These are phyloP conservation scores for Miscanthus lutarioriparius DNA, from an alignment of 176 grass and related monocot genomes.

Conservation along the genomic window DNA sequence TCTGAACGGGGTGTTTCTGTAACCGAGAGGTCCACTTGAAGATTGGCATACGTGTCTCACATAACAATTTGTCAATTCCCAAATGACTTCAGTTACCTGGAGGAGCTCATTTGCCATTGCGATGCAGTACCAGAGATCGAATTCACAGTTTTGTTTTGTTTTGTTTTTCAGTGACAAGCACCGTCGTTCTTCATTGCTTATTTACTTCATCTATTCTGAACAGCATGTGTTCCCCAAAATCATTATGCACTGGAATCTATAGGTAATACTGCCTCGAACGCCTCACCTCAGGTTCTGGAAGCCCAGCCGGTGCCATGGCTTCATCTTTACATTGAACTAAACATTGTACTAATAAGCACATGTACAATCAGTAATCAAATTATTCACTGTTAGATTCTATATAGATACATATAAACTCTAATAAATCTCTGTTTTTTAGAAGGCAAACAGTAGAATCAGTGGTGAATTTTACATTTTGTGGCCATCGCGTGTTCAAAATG, in stretches of 20 bases:
- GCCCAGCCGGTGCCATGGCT: neutral
- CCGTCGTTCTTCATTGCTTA: neutral
- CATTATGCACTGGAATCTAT: neutral
- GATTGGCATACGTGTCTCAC: neutral
- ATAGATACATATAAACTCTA: no score
- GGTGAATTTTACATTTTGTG: neutral
- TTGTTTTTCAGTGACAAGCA: neutral
- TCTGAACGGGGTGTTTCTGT: neutral
- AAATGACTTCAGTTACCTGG: neutral
- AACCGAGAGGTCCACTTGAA: neutral
- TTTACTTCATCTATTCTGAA: slow-evolving; percentile 1
- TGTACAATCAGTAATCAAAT: neutral
- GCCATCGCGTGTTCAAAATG: neutral
- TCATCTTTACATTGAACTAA: neutral
- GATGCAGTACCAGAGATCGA: neutral
- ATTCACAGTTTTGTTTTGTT: neutral
- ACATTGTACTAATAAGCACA: no score
- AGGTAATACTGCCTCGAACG: neutral
- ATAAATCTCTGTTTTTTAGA: neutral
- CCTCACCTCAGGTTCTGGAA: neutral
- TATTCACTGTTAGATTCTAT: neutral
- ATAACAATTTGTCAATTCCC: neutral
- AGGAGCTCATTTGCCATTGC: neutral
- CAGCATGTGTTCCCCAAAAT: neutral
- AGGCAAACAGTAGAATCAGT: neutral